Conservation (phyloP, 371 early-diverging fungal genomes). For the Thermomucor indicae-seudaticae region DNA sequence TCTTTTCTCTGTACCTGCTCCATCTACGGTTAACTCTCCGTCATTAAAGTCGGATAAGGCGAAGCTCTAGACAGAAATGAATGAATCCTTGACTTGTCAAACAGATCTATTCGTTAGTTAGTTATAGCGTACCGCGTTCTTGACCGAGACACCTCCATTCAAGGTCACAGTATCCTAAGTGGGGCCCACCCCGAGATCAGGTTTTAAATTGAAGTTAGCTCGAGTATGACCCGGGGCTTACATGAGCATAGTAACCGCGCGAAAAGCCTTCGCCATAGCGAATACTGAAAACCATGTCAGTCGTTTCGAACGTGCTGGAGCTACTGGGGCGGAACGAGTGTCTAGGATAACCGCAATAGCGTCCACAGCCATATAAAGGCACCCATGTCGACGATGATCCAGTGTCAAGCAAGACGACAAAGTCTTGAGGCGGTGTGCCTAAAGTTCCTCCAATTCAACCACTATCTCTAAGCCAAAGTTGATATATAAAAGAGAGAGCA, state of each 20-base stretch:
- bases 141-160: slow-evolving; percentile 15
- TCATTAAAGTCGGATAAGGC: slow-evolving; percentile 39
- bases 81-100: not conserved
- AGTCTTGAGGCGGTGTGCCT: slow-evolving; percentile 40
- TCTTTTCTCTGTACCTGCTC: slow-evolving; percentile 17
- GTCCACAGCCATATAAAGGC: slow-evolving; percentile 25
- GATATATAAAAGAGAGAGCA: not conserved
- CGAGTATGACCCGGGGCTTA: not conserved
- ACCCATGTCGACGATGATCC: slow-evolving; percentile 48
- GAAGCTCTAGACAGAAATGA: slow-evolving; percentile 20
- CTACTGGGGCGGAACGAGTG: slow-evolving; percentile 16
- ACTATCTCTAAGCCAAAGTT: not conserved
- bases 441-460: not conserved
- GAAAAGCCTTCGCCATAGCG: slow-evolving; percentile 41
- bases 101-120: not conserved
- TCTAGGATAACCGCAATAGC: slow-evolving; percentile 28
- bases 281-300: slow-evolving; percentile 22
- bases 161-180: slow-evolving; percentile 29
- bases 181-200: no score
- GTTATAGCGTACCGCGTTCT: slow-evolving; percentile 19
- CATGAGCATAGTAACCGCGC: slow-evolving; percentile 28
- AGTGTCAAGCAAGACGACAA: slow-evolving; percentile 39
- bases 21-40: slow-evolving; percentile 34
- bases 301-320: slow-evolving; percentile 18
- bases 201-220: no score